A percentile compares a stretch with the other conserved stretches of the same genome.
These are phyloP conservation scores for Aspergillus texensis DNA, from an alignment of 2,329 filamentous ascomycete genomes.

Conservation along the genomic window DNA sequence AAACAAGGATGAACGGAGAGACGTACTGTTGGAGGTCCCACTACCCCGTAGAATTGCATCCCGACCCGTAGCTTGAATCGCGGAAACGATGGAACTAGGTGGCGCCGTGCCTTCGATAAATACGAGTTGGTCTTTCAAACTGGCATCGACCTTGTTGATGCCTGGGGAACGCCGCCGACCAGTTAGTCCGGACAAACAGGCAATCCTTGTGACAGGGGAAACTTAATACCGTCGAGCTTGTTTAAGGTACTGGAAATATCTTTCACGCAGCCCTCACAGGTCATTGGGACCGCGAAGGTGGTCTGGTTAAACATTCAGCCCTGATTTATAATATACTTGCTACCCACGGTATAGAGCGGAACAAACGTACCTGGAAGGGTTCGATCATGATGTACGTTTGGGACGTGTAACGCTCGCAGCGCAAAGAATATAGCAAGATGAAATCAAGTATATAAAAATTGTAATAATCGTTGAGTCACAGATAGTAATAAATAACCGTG, in stretches of 20 bases:
- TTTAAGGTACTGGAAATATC: constrained; percentile 79
- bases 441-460: constrained; percentile 7
- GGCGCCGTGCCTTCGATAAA: constrained; percentile 85
- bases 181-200: background rate
- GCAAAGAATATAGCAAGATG: background rate
- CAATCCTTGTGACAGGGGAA: background rate
- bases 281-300: constrained; percentile 91
- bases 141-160: constrained; percentile 79
- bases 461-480: background rate
- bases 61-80: constrained; percentile 85
- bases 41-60: constrained; percentile 93
- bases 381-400: constrained; percentile 42
- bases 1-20: constrained; percentile 1
- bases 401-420: background rate
- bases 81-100: constrained; percentile 83
- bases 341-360: background rate
- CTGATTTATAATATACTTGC: background rate
- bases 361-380: constrained; percentile 47
- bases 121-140: constrained; percentile 80
- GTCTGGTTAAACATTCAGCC: constrained; percentile 59
- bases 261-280: constrained; percentile 85
- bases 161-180: constrained; percentile 50
- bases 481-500: background rate
- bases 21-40: constrained; percentile 76
- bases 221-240: constrained; percentile 66